phyloP scores from a whole-genome alignment of 2,329 filamentous ascomycete species.

The Epichloe hybrida region DNA sequence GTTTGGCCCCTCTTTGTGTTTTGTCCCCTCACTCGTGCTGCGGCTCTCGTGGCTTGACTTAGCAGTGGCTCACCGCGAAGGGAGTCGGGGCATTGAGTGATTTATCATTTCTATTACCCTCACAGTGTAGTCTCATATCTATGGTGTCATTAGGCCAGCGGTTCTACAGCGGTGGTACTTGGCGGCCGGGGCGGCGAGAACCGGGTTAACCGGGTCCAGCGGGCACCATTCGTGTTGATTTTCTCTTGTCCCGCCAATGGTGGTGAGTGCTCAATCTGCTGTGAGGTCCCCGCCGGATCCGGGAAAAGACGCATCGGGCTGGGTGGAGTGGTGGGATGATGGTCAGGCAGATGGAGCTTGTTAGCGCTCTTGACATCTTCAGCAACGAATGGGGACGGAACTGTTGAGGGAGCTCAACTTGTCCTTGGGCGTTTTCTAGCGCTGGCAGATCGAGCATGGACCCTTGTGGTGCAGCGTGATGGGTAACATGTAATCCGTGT shows the following conservation, averaged over 20 bases:
- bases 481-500: background rate
- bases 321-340: slow-evolving; percentile 1
- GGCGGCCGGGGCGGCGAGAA: slow-evolving; percentile 1
- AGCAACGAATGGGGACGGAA: background rate
- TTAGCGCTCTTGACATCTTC: background rate
- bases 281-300: slow-evolving; percentile 10
- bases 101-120: slow-evolving; percentile 4
- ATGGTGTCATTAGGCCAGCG: background rate
- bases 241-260: background rate
- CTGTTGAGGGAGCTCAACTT: slow-evolving; percentile 1
- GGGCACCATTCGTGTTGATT: slow-evolving; percentile 1
- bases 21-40: background rate
- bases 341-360: background rate
- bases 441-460: background rate
- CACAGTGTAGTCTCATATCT: background rate
- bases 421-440: background rate
- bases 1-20: background rate
- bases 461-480: background rate
- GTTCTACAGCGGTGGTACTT: slow-evolving; percentile 3
- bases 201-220: background rate
- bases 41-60: background rate
- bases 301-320: slow-evolving; percentile 16
- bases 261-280: background rate
- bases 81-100: slow-evolving; percentile 5
- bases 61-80: slow-evolving; percentile 1